Evolutionary conservation across 75 land plant genomes (phyloP).

Genomic region (Azolla pinnata): DNA sequence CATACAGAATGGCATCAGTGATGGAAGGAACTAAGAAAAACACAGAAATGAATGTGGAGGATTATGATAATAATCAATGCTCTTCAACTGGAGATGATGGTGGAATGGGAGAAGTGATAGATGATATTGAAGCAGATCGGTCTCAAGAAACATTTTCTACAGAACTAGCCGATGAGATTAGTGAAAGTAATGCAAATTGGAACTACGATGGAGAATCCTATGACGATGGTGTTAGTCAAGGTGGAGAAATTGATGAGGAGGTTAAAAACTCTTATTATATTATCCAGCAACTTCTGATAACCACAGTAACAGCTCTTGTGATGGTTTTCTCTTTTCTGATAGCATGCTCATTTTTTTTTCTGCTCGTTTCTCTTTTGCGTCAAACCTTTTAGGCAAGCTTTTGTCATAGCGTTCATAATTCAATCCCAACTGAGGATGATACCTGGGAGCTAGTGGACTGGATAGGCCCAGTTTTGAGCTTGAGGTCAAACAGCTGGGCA

Average conservation of each 20-base stretch:
- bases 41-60: constrained; percentile 8
- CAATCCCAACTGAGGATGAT: constrained; percentile 14
- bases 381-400: background rate
- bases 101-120: constrained; percentile 23
- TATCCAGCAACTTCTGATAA: too few relatives aligned
- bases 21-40: constrained; percentile 12
- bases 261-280: constrained; percentile 16
- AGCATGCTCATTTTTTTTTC: too few relatives aligned
- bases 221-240: too few relatives aligned
- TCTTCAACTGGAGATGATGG: too few relatives aligned
- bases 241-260: constrained; percentile 29
- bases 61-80: constrained; percentile 4
- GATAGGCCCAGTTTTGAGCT: constrained; percentile 41
- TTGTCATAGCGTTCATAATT: constrained; percentile 18
- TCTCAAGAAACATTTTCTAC: constrained; percentile 9
- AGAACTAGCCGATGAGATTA: background rate
- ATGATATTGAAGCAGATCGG: constrained; percentile 13
- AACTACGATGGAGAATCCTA: constrained; percentile 33
- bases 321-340: too few relatives aligned
- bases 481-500: constrained; percentile 81
- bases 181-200: constrained; percentile 10
- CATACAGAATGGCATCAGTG: constrained; percentile 23
- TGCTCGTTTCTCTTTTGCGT: too few relatives aligned
- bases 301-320: too few relatives aligned
- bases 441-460: constrained; percentile 42